phyloP scores from a whole-genome alignment of 2,329 filamentous ascomycete genomes.

The Fusarium phyllophilum region DNA sequence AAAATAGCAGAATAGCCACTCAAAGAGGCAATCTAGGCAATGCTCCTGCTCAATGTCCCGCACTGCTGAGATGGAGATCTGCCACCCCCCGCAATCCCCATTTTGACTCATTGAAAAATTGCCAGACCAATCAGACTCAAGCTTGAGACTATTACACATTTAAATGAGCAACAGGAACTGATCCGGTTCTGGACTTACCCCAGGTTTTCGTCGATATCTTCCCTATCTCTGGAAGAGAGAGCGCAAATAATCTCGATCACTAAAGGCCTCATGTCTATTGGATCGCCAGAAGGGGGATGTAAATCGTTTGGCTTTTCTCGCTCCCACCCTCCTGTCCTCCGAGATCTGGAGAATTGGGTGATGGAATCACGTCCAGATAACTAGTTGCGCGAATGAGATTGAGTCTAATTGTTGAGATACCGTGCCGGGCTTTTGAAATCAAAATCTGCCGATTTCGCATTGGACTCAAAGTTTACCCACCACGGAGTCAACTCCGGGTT shows the following conservation, averaged over 20 bases:
- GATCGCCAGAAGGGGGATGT: conserved; percentile 29
- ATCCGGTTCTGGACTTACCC: conserved; percentile 30
- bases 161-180: conserved; percentile 42
- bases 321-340: conserved; percentile 27
- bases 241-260: conserved; percentile 36
- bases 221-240: conserved; percentile 31
- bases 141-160: conserved; percentile 27
- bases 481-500: conserved; percentile 22
- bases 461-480: conserved; percentile 19
- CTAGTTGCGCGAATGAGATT: conserved; percentile 37
- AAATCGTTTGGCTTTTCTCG: conserved; percentile 14
- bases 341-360: conserved; percentile 33
- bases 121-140: conserved; percentile 21
- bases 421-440: conserved; percentile 29
- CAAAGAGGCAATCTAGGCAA: background rate
- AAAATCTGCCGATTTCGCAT: conserved; percentile 31
- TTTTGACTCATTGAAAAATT: conserved; percentile 12
- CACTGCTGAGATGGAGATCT: conserved; percentile 37
- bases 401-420: conserved; percentile 22
- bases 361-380: conserved; percentile 40
- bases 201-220: conserved; percentile 43
- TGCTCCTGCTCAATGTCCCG: conserved; percentile 11
- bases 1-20: background rate
- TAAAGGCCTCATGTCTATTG: conserved; percentile 41
- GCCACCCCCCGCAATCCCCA: conserved; percentile 41